Conservation (phyloP, 805 yeast species). For the Millerago galiae region DNA sequence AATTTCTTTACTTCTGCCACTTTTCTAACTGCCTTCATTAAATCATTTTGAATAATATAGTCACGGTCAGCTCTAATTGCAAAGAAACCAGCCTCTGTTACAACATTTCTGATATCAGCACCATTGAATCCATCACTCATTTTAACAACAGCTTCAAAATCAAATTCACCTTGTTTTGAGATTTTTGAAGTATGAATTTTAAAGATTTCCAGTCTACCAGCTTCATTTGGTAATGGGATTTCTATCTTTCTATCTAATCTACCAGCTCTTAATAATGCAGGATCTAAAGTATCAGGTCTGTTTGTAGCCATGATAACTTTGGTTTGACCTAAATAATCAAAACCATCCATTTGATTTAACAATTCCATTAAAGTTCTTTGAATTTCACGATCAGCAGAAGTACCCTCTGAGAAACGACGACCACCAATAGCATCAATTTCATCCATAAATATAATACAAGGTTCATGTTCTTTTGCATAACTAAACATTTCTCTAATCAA, state of each 20-base stretch:
- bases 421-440: constrained; percentile 99
- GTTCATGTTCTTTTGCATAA: constrained; percentile 96
- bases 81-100: constrained; percentile 98
- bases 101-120: constrained; percentile 94
- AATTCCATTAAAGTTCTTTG: constrained; percentile 97
- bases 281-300: constrained; percentile 96
- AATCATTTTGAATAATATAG: constrained; percentile 84
- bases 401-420: constrained; percentile 94
- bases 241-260: constrained; percentile 95
- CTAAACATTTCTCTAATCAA: constrained; percentile 96
- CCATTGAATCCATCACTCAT: constrained; percentile 99
- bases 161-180: constrained; percentile 89
- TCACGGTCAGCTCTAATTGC: constrained; percentile 98
- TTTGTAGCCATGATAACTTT: constrained; percentile 99
- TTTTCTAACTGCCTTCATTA: constrained; percentile 97
- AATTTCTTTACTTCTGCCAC: constrained; percentile 95
- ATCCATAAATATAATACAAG: constrained; percentile 97
- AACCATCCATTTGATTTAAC: constrained; percentile 97
- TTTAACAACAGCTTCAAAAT: constrained; percentile 93
- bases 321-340: constrained; percentile 93
- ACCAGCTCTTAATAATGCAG: constrained; percentile 95
- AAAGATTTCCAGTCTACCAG: constrained; percentile 88
- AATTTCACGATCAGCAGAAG: constrained; percentile 97
- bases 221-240: constrained; percentile 92
- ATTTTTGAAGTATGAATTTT: constrained; percentile 87